Percentiles rank a stretch among this genome's conserved stretches.
phyloP scores from a whole-genome alignment of 139 green algal species.

The Chlamydomonas sp. region DNA sequence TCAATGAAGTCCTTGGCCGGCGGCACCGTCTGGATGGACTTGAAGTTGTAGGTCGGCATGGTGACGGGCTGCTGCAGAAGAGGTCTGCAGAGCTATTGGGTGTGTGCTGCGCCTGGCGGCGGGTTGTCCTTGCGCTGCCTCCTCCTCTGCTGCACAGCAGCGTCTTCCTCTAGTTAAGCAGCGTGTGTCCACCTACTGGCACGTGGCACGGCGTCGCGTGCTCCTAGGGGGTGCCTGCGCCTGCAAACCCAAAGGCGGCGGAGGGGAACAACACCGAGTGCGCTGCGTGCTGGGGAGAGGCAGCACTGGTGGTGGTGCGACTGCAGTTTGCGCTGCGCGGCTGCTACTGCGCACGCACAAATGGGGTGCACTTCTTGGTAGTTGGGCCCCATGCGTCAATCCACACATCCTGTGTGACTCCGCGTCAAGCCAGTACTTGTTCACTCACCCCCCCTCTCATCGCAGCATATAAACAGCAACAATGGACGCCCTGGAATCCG shows the following conservation, averaged over 20 bases:
- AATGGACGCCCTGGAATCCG: conserved; percentile 3
- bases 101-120: too few species aligned
- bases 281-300: too few species aligned
- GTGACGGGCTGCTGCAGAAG: not conserved
- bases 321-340: too few species aligned
- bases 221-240: not conserved
- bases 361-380: too few species aligned
- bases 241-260: too few species aligned
- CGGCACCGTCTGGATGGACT: conserved; percentile 86
- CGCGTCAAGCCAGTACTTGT: not conserved
- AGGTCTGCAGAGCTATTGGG: not conserved
- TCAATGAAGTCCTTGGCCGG: conserved; percentile 94
- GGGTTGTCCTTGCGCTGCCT: too few species aligned
- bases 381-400: not conserved
- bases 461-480: not conserved
- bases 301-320: too few species aligned
- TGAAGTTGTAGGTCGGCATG: conserved; percentile 94
- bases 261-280: too few species aligned
- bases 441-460: not conserved
- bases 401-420: not conserved
- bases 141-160: too few species aligned
- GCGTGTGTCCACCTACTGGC: not conserved
- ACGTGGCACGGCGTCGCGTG: not conserved
- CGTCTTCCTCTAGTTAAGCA: too few species aligned
- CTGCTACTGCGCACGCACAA: too few species aligned